phyloP scores from a whole-genome alignment of 208 protist species.

The Leishmania arabica region DNA sequence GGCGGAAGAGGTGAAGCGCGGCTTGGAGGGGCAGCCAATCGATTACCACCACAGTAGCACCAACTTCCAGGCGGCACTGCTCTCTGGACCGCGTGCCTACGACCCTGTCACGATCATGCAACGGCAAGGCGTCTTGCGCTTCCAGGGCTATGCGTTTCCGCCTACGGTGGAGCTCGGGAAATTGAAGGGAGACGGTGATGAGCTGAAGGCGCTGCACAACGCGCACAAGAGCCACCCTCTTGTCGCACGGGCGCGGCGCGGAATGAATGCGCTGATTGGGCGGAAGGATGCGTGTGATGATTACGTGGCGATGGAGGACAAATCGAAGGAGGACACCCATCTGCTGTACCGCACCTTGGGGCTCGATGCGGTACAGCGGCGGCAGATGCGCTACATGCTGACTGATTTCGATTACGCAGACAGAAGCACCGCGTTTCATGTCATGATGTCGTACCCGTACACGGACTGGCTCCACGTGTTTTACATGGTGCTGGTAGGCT shows the following conservation, averaged over 20 bases:
- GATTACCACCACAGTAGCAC: constrained; percentile 74
- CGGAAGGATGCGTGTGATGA: constrained; percentile 43
- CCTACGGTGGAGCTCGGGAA: constrained; percentile 78
- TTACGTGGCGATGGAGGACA: constrained; percentile 48
- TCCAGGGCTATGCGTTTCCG: constrained; percentile 87
- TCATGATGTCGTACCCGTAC: constrained; percentile 93
- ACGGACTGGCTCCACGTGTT: constrained; percentile 86
- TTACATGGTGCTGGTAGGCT: constrained; percentile 77
- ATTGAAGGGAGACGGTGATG: constrained; percentile 56
- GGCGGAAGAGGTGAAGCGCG: constrained; percentile 53
- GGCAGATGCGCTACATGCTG: constrained; percentile 87
- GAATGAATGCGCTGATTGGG: constrained; percentile 47
- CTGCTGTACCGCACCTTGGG: constrained; percentile 67
- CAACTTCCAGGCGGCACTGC: constrained; percentile 64
- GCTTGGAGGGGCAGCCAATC: constrained; percentile 72
- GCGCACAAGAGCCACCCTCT: constrained; percentile 39
- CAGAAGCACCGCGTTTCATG: constrained; percentile 79
- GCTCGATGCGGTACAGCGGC: constrained; percentile 78
- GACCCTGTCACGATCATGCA: constrained; percentile 81
- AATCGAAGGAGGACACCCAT: constrained; percentile 53
- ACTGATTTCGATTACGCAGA: constrained; percentile 86
- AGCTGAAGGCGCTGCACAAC: constrained; percentile 26
- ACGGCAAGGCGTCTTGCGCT: constrained; percentile 77
- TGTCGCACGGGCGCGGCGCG: constrained; percentile 32
- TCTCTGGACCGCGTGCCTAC: constrained; percentile 69